A percentile compares a stretch with the other conserved stretches of the same genome.
Conservation (phyloP, 1,139 yeast genomes). For the Candida glucosophila region DNA sequence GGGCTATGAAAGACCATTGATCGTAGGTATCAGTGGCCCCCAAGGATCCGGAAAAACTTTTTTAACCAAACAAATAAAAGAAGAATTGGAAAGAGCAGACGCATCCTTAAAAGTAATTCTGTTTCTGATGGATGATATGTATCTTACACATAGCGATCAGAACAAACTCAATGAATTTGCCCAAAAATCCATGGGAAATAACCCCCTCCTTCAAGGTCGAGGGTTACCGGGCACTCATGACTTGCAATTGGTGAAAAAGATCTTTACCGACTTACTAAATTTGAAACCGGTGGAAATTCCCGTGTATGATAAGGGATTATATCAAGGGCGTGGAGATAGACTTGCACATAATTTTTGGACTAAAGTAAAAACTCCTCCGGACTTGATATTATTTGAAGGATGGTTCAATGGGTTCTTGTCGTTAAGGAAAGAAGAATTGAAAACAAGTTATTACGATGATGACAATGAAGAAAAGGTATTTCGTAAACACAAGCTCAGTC, state of each 20-base stretch:
- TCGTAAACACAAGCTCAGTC: slow-evolving; percentile 16
- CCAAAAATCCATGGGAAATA: slow-evolving; percentile 24
- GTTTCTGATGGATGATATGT: slow-evolving; percentile 82
- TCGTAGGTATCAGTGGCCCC: slow-evolving; percentile 76
- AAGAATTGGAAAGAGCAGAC: slow-evolving; percentile 22
- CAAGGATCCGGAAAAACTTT: slow-evolving; percentile 92
- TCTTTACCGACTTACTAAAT: slow-evolving; percentile 11
- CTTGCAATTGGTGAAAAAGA: slow-evolving; percentile 16
- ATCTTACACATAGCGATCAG: slow-evolving; percentile 61
- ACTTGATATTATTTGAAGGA: slow-evolving; percentile 77
- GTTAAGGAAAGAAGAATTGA: slow-evolving; percentile 14
- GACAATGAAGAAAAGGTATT: slow-evolving; percentile 12
- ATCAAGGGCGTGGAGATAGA: slow-evolving; percentile 75
- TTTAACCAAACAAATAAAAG: slow-evolving; percentile 39
- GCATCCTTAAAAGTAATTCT: slow-evolving; percentile 40
- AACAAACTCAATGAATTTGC: slow-evolving; percentile 27
- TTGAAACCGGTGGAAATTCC: slow-evolving; percentile 59
- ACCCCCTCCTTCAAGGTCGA: slow-evolving; percentile 60
- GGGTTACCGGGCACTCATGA: slow-evolving; percentile 97
- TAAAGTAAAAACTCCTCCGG: slow-evolving; percentile 30
- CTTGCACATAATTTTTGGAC: slow-evolving; percentile 29
- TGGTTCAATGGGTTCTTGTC: slow-evolving; percentile 85
- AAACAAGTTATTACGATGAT: slow-evolving; percentile 13
- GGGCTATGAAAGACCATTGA: slow-evolving; percentile 34
- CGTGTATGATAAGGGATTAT: slow-evolving; percentile 68